Evolutionary conservation across 768 basidiomycete species (phyloP), one percentile per base, ranked within the genome.

Genomic region (Gloeophyllum trabeum): DNA sequence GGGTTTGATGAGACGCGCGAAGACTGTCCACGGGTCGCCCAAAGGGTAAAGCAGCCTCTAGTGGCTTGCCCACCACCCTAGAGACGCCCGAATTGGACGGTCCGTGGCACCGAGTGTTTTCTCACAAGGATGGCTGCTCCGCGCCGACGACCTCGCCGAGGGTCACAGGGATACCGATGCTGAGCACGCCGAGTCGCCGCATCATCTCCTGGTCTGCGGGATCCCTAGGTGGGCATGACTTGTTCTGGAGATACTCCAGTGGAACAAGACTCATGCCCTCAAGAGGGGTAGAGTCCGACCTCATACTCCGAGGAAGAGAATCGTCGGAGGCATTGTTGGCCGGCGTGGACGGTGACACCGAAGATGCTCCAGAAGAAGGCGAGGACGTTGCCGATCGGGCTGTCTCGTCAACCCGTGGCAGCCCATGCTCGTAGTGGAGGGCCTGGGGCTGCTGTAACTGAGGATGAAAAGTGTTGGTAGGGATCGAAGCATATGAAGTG

Each of bases 281-380:
- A 16, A 16, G 28, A 30, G 28, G 16, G 10, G 28, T 16, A 30
- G 28, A 30, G 28, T 16, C 28, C 28, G 28, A 30, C 7, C 7
- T 30, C 28, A 7, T 16, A 16, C 7, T 7, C 7, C 20, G 12
- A 7, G 36, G 7, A 10, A 21, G 10, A 10, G 20, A 7, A 21
- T 37, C 10, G 36, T 37, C 20, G 36, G 28, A 10, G 28, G 28
- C 16, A 16, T 32, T 32, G 10, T 32, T 16, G 28, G 28, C 28
- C 16, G 28, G 28, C 28, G 28, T 10, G 28, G 28, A 32, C 28
- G 28, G 28, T 3, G 64, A 58, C 6, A 69, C 64, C 22, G 71
- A 58, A 4, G 63, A 66, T 0, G 66, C 57, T 20, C 63, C 59
- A 18, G 60, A 65, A 10, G 65, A 62, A 19, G 60, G 59, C 35